Base-by-base conservation (phyloP, 441 rosid genomes). In the Aquilaria agallochum region DNA sequence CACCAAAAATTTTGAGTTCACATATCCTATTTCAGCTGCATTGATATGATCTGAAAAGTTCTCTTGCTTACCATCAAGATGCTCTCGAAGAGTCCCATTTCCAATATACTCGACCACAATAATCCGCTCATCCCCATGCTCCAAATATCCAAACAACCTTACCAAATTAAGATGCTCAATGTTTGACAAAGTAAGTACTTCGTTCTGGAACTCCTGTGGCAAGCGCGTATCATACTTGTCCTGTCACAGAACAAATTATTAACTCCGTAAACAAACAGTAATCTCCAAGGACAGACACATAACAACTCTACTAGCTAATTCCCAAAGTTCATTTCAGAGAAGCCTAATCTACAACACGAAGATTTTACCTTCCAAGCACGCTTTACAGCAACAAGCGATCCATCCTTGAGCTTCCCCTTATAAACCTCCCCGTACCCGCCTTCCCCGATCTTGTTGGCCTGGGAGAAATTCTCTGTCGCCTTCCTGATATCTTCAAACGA, bases 141-240 rank as follows among this genome's bases (percentile, higher is more conserved):
- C 92, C 30, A 83, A 58, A 76, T 72, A 89, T 15, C 98, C 98
- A 59, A 81, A 77, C 7, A 87, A 72, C 68, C 77, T 89, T 54
- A 92, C 98, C 74, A 92, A 72, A 79, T 82, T 86, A 75, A 86
- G 68, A 81, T 92, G 98, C 72, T 89, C 94, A n/a, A 92, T 87
- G 85, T 89, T 82, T 5, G 95, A 89, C 72, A 89, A 62, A n/a
- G 95, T 76, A 70, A 73, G 75, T 65, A 90, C 81, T 63, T 89
- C 98, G 56, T 89, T 92, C 85, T 76, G 80, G 86, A 86, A 92
- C 69, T 92, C 95, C 66, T 36, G 50, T n/a, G 77, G 64, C 67
- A 74, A 68, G 71, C 67, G 69, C 54, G 53, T 76, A 31, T 80
- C 84, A 55, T 72, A 68, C 40, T 70, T 72, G 65, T 80, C 79